Percentiles rank a stretch among this genome's conserved stretches.
Conservation (phyloP, 179 eudicot genomes). For the Vitellaria paradoxa region DNA sequence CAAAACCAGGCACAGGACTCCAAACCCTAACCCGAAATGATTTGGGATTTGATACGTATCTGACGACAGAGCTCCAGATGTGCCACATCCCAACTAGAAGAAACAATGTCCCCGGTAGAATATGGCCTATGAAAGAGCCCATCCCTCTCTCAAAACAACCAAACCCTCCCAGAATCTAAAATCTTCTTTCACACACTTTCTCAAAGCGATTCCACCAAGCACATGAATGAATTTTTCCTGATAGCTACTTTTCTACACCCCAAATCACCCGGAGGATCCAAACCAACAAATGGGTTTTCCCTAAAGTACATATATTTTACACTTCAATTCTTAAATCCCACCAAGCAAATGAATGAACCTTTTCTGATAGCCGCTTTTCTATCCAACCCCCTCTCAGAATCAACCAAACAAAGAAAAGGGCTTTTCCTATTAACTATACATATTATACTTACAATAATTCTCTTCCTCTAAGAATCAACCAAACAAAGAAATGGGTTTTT, state of each 20-base stretch:
- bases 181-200: neutral
- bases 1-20: constrained; percentile 79
- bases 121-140: constrained; percentile 92
- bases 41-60: constrained; percentile 53
- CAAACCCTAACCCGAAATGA: constrained; percentile 60
- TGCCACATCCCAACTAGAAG: constrained; percentile 82
- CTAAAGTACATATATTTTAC: neutral
- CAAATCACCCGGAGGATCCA: neutral
- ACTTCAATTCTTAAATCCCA: neutral
- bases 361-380: neutral
- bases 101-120: constrained; percentile 85
- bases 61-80: constrained; percentile 63
- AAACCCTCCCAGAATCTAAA: neutral
- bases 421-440: too few species aligned
- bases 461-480: too few species aligned
- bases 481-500: too few species aligned
- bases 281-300: neutral
- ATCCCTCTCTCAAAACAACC: constrained; percentile 12
- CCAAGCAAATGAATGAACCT: neutral
- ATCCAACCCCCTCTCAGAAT: too few species aligned
- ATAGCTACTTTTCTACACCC: neutral
- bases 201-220: constrained; percentile 8
- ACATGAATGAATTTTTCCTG: neutral
- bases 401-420: too few species aligned
- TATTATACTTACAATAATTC: too few species aligned